A percentile compares a stretch with the other conserved stretches of the same genome.
Evolutionary conservation across 306 rosid genomes (phyloP).

Genomic region (Malus sieversii): DNA sequence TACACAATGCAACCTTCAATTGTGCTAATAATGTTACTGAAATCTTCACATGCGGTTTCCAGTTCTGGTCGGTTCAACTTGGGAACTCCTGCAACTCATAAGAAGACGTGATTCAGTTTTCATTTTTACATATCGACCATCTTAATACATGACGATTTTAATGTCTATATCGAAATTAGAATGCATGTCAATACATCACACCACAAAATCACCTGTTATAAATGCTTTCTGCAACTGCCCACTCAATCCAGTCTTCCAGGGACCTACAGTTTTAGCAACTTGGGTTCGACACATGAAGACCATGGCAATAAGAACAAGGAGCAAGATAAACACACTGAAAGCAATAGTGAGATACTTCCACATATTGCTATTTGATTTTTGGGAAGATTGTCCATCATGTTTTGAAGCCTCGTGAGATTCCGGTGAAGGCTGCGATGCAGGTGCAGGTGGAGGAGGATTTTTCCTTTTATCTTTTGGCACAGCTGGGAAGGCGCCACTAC

Average conservation of each 20-base stretch:
- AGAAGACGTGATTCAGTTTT: slow-evolving; percentile 1
- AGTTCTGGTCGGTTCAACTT: slow-evolving; percentile 73
- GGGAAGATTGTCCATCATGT: slow-evolving; percentile 2
- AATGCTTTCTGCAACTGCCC: slow-evolving; percentile 95
- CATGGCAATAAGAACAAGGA: slow-evolving; percentile 31
- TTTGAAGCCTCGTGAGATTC: slow-evolving; percentile 2
- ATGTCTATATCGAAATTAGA: background rate
- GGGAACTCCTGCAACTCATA: slow-evolving; percentile 64
- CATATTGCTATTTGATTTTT: slow-evolving; percentile 12
- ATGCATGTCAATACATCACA: background rate
- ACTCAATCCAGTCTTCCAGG: slow-evolving; percentile 94
- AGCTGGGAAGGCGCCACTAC: slow-evolving; percentile 81
- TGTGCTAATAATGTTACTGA: slow-evolving; percentile 67
- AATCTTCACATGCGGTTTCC: slow-evolving; percentile 91
- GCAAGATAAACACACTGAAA: slow-evolving; percentile 30
- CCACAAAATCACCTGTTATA: slow-evolving; percentile 56
- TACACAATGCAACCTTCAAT: slow-evolving; percentile 41
- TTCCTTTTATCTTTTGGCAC: slow-evolving; percentile 33
- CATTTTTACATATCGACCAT: background rate
- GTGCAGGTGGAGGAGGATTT: slow-evolving; percentile 16
- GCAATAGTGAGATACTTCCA: slow-evolving; percentile 45
- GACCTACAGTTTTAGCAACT: slow-evolving; percentile 48
- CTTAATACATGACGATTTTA: background rate
- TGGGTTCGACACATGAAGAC: slow-evolving; percentile 54
- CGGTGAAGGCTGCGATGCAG: background rate